Base-by-base conservation (phyloP, 345 rosid species). In the Laguncularia racemosa region DNA sequence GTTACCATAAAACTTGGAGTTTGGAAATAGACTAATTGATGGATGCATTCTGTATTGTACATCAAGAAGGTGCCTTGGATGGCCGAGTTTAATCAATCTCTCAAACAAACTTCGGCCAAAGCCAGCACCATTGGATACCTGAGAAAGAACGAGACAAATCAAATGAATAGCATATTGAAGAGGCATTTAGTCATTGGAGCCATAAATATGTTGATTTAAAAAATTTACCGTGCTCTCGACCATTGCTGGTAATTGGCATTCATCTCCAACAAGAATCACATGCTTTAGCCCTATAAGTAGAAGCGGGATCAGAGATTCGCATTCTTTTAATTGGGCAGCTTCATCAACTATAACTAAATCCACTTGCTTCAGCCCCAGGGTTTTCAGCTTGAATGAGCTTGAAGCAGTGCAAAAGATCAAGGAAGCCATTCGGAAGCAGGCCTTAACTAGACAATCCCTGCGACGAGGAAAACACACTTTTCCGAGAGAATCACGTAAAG, bases 371-470 rank as follows among this genome's bases (percentile, higher is more conserved):
- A 40, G 20, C 13, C 44, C 43, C 50, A 20, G 12, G 2, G 12
- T 2, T 10, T 60, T 4, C 13, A 61, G 57, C 50, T 52, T 61
- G 50, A 43, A 26, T 8, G 65, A 28, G 43, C 50, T 51, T 12
- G 15, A 52, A 53, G 50, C 57, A 44, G 65, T 61, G 57, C 65
- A 61, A 19, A 61, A 61, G 46, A 52, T 51, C 20, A 61, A n/a
- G 18, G 49, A 13, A 45, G 65, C 51, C 20, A 33, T 9, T 44
- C 19, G 14, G 20, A 16, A 61, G 45, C 57, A 52, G 57, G 52
- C 16, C 40, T 52, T 16, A 13, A 5, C 14, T 19, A 61, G n/a
- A n/a, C n/a, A n/a, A n/a, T n/a, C 44, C 20, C 1, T 5, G 0
- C 3, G 40, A 18, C 0, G 6, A 13, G 13, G 44, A 44, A 0